Base-by-base conservation (phyloP, 1,139 yeast species). In the Scheffersomyces stambukii region DNA sequence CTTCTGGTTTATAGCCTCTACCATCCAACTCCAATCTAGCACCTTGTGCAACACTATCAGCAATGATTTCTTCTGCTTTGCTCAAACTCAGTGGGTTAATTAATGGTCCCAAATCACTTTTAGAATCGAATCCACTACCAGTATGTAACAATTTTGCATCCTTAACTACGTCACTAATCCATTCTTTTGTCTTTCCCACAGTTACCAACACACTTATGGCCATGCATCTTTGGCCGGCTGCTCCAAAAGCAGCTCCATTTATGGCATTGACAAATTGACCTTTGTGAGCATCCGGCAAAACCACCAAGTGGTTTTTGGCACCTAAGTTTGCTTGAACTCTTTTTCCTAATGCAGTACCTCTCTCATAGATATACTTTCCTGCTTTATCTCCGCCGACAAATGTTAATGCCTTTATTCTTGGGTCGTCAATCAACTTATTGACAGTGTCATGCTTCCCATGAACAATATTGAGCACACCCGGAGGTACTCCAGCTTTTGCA, bases 141-240 rank as follows among this genome's bases (percentile, higher is more conserved):
- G 78, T 79, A 32, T 59, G 67, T 45, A 81, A 70, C 38, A 60
- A 52, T 45, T 69, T 60, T 12, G 89, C 85, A 31, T 76, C 78
- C 26, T 58, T 66, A 19, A 75, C 70, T 30, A 81, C 60, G 32
- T 80, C 89, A 13, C 55, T 45, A 30, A 81, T 59, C 89, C 89
- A 81, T 38, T 70, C 70, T 50, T 69, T 70, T 30, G 84, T 67
- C 41, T 74, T 70, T 13, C 89, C 89, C 16, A 81, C 88, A n/a
- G 86, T 74, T 13, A 81, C 85, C 39, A 81, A 65, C 4, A 78
- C 86, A 10, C 83, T 75, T 27, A 82, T 77, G 9, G 89, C 89
- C 89, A 81, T 81, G 58, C 91, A 81, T 54, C 91, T 73, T 62
- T 81, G 89, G 36, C 91, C 91, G 19, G 89, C 89, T 36, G 91